These are phyloP conservation scores for Candida glaebosa DNA, from an alignment of 805 yeast species.

Conservation along the genomic window DNA sequence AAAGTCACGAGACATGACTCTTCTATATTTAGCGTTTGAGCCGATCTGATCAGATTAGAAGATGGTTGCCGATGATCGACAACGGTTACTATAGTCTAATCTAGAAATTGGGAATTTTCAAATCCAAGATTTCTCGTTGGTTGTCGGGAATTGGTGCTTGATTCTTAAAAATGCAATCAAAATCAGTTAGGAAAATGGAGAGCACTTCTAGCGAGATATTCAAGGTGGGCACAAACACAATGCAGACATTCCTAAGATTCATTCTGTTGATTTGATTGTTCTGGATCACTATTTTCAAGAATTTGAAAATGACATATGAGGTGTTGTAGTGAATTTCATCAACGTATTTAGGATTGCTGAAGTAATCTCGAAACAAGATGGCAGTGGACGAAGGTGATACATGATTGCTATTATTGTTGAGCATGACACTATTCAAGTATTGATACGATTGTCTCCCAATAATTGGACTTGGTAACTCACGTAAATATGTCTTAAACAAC, in stretches of 20 bases:
- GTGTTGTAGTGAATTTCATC: conserved; percentile 58
- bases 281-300: conserved; percentile 60
- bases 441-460: conserved; percentile 49
- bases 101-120: conserved; percentile 50
- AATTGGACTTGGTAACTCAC: conserved; percentile 72
- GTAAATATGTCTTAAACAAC: conserved; percentile 71
- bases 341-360: conserved; percentile 32
- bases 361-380: conserved; percentile 27
- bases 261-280: conserved; percentile 69
- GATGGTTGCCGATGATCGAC: not conserved
- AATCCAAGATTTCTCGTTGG: conserved; percentile 47
- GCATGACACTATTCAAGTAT: conserved; percentile 24
- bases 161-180: conserved; percentile 55
- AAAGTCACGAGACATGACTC: not conserved
- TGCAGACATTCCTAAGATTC: conserved; percentile 75
- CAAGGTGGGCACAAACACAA: conserved; percentile 79
- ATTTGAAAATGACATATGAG: conserved; percentile 61
- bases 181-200: conserved; percentile 58
- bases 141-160: conserved; percentile 40
- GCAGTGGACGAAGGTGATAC: conserved; percentile 22
- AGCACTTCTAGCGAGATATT: conserved; percentile 62
- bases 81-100: too few relatives aligned
- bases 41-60: too few relatives aligned
- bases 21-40: too few relatives aligned
- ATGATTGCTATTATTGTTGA: conserved; percentile 11